A percentile compares a stretch with the other conserved stretches of the same genome.
Conservation (phyloP, 495 filamentous ascomycete genomes). For the Trichoderma reesei region DNA sequence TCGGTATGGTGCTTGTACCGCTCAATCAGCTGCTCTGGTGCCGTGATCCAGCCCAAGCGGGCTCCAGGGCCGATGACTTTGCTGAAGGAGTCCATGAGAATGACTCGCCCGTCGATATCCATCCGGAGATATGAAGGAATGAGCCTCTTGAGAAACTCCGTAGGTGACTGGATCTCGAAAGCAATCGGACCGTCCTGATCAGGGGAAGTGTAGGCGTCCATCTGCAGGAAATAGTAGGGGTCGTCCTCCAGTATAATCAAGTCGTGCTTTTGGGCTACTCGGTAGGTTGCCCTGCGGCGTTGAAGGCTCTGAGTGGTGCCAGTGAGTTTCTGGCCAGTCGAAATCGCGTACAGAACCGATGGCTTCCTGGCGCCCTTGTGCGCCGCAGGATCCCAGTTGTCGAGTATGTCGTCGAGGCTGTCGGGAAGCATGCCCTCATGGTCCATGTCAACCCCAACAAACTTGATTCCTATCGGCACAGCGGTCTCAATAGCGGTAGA, state of each 20-base stretch:
- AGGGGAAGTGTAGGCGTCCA: conserved; percentile 49
- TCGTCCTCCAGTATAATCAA: conserved; percentile 92
- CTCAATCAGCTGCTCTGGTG: conserved; percentile 68
- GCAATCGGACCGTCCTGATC: conserved; percentile 19
- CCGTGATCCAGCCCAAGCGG: conserved; percentile 75
- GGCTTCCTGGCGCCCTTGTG: conserved; percentile 56
- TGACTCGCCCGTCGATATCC: conserved; percentile 78
- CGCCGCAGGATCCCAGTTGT: conserved; percentile 59
- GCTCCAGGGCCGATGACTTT: conserved; percentile 77
- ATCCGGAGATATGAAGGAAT: conserved; percentile 60
- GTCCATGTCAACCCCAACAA: conserved; percentile 66
- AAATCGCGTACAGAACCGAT: conserved; percentile 82
- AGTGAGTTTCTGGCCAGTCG: conserved; percentile 89
- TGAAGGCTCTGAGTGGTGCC: conserved; percentile 58
- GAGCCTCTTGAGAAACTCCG: conserved; percentile 74
- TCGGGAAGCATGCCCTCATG: conserved; percentile 64
- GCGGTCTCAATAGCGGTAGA: neutral
- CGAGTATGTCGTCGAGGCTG: conserved; percentile 65
- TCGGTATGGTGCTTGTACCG: conserved; percentile 31
- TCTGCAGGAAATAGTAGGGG: conserved; percentile 90
- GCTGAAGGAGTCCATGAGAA: conserved; percentile 73
- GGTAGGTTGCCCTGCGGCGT: conserved; percentile 69
- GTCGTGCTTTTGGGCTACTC: conserved; percentile 72
- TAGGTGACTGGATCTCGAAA: conserved; percentile 43
- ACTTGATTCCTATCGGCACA: conserved; percentile 48